Base-by-base conservation (phyloP, 2,329 filamentous ascomycete species). In the Calonectria pseudoreteaudii region DNA sequence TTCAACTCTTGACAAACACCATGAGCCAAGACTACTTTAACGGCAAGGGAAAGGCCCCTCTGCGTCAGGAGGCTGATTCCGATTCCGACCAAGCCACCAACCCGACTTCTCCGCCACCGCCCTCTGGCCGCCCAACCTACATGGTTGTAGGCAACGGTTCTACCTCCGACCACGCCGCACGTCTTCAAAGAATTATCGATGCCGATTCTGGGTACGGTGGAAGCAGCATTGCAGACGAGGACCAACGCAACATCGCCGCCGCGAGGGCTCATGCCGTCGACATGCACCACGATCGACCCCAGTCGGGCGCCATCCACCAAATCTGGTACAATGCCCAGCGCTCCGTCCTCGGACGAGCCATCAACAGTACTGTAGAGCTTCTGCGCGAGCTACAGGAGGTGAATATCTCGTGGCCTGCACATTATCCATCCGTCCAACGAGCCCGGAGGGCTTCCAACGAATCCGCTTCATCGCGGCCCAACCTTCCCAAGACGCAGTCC, bases 281-380 rank as follows among this genome's bases (percentile, higher is more conserved):
- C 62, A 82, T 87, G 70, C 85, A 86, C 66, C 82, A 85, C 36
- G 84, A 86, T 76, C 82, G 81, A 14, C 84, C 85, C 56, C 91
- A 96, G 77, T 93, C 95, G 47, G 94, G 93, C 81, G 95, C 98
- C 84, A 92, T 98, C 64, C 94, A 98, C 82, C 97, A 98, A 86
- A 90, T 98, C 77, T 95, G 94, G 89, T 98, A 98, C 86, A 98
- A 98, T 84, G 92, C 95, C 81, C 98, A 98, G 83, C 93, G 96
- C 73, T 94, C 93, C 8, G 92, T 94, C 38, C 91, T 99, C n/a
- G 95, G 92, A 53, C 93, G 96, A 73, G 94, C 95, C 18, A 98
- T 99, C 82, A 94, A 93, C 81, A 92, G 93, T 78, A 96, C 96
- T 11, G 91, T 98, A 72, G 95, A 98, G 74, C 91, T 95, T 2